Evolutionary conservation across 495 filamentous ascomycete species (phyloP).

Genomic region (Chaetomidium leptoderma): DNA sequence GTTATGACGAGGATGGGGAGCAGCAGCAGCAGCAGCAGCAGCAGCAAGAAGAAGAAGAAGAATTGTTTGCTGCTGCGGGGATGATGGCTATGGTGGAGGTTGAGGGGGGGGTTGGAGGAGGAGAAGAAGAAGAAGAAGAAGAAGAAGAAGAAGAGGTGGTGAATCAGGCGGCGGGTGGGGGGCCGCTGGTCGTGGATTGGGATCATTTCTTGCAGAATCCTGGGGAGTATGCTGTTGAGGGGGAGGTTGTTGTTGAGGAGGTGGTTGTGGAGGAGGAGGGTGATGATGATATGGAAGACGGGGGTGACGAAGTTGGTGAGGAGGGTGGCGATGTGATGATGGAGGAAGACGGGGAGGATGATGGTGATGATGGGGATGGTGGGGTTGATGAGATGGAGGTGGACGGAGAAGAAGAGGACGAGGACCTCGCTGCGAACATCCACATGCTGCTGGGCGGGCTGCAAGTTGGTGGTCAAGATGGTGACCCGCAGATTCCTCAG

Average conservation of each 20-base stretch:
- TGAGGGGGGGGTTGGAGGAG: neutral
- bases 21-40: neutral
- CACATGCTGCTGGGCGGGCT: neutral
- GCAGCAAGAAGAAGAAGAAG: no score
- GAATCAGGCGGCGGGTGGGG: neutral
- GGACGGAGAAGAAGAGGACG: neutral
- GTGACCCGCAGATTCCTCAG: neutral
- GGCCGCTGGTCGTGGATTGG: neutral
- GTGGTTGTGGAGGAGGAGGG: neutral
- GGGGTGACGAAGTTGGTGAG: neutral
- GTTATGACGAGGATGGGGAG: neutral
- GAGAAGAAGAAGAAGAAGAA: neutral
- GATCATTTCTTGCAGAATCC: conserved; percentile 10
- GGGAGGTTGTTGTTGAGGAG: neutral
- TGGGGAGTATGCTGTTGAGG: neutral
- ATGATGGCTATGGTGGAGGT: neutral
- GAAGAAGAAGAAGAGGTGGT: neutral
- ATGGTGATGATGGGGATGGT: neutral
- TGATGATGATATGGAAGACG: neutral
- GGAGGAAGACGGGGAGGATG: neutral
- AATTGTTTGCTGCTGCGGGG: neutral
- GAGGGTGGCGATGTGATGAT: neutral
- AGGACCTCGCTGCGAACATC: neutral
- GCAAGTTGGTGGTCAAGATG: neutral
- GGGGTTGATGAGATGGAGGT: neutral